phyloP scores from a whole-genome alignment of 805 yeast genomes.

The Millerozyma miso region DNA sequence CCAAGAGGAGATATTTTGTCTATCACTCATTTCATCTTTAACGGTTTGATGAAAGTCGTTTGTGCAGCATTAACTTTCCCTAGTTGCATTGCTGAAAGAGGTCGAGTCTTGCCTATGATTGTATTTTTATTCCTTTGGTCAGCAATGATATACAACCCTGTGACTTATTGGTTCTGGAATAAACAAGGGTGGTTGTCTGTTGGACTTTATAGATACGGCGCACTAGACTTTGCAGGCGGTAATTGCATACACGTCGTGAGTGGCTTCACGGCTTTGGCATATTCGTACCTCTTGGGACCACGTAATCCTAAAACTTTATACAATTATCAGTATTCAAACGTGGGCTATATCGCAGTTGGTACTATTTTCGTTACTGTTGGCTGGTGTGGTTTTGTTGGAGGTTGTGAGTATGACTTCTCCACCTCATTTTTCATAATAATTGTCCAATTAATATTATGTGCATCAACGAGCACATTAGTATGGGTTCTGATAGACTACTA shows the following conservation, averaged over 20 bases:
- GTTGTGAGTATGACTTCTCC: conserved; percentile 40
- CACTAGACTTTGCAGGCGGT: conserved; percentile 44
- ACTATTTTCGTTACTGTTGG: conserved; percentile 30
- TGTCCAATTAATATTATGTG: conserved; percentile 30
- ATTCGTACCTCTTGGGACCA: conserved; percentile 40
- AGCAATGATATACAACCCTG: conserved; percentile 37
- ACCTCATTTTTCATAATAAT: conserved; percentile 26
- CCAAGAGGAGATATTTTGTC: conserved; percentile 36
- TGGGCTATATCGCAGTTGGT: conserved; percentile 31
- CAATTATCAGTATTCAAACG: conserved; percentile 34
- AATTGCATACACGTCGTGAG: conserved; percentile 41
- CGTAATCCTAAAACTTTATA: conserved; percentile 34
- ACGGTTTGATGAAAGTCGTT: conserved; percentile 34
- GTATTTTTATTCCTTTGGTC: conserved; percentile 39
- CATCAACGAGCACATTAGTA: conserved; percentile 29
- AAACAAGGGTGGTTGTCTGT: conserved; percentile 39
- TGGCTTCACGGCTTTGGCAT: conserved; percentile 43
- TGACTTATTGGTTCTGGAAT: conserved; percentile 45
- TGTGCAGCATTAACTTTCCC: conserved; percentile 41
- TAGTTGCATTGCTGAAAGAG: conserved; percentile 42
- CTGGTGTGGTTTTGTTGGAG: conserved; percentile 41
- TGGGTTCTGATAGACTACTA: conserved; percentile 39
- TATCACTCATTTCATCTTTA: conserved; percentile 35
- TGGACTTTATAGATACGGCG: conserved; percentile 29
- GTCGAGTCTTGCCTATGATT: conserved; percentile 38